Evolutionary conservation across 2,329 filamentous ascomycete genomes (phyloP).

Genomic region (Nannizzia gypsea): DNA sequence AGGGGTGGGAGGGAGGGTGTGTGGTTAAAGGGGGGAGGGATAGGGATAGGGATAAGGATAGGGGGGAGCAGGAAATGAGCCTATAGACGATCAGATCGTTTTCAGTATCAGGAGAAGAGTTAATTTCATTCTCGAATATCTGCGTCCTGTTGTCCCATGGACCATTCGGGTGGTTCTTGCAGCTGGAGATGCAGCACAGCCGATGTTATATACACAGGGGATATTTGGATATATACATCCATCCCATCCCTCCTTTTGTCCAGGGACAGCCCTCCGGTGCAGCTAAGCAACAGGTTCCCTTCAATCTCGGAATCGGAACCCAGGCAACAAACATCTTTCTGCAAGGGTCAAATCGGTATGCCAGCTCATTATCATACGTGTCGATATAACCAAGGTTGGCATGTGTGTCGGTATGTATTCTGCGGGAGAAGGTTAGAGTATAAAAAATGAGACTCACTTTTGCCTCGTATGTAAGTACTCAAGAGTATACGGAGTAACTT

Average conservation of each 20-base stretch:
- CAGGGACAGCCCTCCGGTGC: neutral
- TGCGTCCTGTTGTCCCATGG: neutral
- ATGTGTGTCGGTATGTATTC: neutral
- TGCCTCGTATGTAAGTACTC: no score
- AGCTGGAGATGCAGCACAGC: neutral
- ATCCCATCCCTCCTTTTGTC: no score
- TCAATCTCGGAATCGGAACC: constrained; percentile 3
- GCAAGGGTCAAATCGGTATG: neutral
- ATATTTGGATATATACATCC: no score
- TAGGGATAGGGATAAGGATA: neutral
- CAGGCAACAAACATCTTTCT: neutral
- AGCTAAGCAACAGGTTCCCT: neutral
- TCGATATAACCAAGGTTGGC: neutral
- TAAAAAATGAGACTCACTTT: no score
- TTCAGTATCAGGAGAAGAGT: neutral
- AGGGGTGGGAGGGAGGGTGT: neutral
- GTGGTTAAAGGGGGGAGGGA: no score
- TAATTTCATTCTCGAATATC: neutral
- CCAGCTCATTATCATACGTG: neutral
- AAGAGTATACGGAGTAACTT: no score
- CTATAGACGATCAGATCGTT: neutral
- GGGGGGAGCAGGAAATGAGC: neutral
- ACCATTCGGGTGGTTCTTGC: neutral
- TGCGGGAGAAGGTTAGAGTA: neutral
- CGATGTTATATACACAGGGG: neutral